Conservation (phyloP, 1,139 yeast genomes). For the Hansenula sp. region DNA sequence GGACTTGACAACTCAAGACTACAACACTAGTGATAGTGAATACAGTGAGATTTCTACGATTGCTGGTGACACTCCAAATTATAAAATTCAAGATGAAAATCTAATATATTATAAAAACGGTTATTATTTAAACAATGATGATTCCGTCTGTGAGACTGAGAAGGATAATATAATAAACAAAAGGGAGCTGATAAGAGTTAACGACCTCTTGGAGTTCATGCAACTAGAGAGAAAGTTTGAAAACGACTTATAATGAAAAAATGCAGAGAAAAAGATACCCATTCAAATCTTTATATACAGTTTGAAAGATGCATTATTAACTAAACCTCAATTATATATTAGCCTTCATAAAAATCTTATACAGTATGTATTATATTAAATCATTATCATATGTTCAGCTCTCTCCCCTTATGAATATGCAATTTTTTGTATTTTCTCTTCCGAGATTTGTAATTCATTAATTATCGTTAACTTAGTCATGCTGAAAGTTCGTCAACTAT, state of each 20-base stretch:
- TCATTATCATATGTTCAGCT: too few species aligned
- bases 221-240: conserved; percentile 18
- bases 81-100: conserved; percentile 14
- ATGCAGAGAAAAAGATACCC: too few species aligned
- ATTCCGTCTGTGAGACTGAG: conserved; percentile 18
- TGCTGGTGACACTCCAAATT: conserved; percentile 23
- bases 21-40: conserved; percentile 18
- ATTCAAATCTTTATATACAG: too few species aligned
- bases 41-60: conserved; percentile 23
- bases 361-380: too few species aligned
- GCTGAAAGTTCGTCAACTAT: conserved; percentile 14
- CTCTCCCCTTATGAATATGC: neutral
- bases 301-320: too few species aligned
- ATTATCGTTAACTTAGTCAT: neutral
- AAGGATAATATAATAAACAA: conserved; percentile 15
- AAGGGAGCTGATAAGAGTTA: conserved; percentile 17
- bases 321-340: too few species aligned
- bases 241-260: neutral
- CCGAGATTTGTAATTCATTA: neutral
- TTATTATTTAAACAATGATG: conserved; percentile 20
- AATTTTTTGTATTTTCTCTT: too few species aligned
- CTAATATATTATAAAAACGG: conserved; percentile 23
- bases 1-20: conserved; percentile 4
- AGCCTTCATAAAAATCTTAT: too few species aligned
- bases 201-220: conserved; percentile 18